These are phyloP conservation scores for Arthrocladium fulminans DNA, from an alignment of 2,329 filamentous ascomycete genomes.

Conservation along the genomic window DNA sequence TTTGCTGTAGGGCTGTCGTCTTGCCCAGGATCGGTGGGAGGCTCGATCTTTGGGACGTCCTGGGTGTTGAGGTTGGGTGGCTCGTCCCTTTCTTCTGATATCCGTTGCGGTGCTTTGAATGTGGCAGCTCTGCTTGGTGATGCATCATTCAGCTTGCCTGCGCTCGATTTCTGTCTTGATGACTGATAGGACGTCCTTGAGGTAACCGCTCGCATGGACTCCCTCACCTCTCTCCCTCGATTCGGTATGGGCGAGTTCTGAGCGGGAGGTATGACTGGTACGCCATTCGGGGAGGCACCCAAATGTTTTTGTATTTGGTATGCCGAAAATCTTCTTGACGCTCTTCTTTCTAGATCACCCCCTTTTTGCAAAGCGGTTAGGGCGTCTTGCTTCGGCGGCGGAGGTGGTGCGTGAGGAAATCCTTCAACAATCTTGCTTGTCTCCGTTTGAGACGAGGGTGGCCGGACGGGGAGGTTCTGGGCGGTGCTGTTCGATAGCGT, in stretches of 20 bases:
- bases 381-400: constrained; percentile 76
- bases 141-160: constrained; percentile 39
- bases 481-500: constrained; percentile 36
- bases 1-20: constrained; percentile 43
- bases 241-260: constrained; percentile 80
- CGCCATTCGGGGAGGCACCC: constrained; percentile 67
- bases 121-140: constrained; percentile 50
- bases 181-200: constrained; percentile 49
- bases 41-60: constrained; percentile 28
- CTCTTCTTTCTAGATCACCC: constrained; percentile 82
- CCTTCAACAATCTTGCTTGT: constrained; percentile 13
- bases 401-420: constrained; percentile 24
- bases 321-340: constrained; percentile 85
- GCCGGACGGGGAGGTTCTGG: constrained; percentile 65
- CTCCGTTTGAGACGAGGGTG: constrained; percentile 55
- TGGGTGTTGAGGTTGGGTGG: constrained; percentile 19
- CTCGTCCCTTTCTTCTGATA: constrained; percentile 50
- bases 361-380: constrained; percentile 83
- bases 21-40: constrained; percentile 27
- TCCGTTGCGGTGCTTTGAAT: constrained; percentile 37
- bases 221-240: constrained; percentile 70
- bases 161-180: constrained; percentile 32
- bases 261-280: constrained; percentile 70
- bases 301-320: constrained; percentile 96
- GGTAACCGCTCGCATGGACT: constrained; percentile 68